Percentiles rank a stretch among this genome's conserved stretches.
Evolutionary conservation across 305 asterid genomes (phyloP).

Genomic region (Solanum hybrid): DNA sequence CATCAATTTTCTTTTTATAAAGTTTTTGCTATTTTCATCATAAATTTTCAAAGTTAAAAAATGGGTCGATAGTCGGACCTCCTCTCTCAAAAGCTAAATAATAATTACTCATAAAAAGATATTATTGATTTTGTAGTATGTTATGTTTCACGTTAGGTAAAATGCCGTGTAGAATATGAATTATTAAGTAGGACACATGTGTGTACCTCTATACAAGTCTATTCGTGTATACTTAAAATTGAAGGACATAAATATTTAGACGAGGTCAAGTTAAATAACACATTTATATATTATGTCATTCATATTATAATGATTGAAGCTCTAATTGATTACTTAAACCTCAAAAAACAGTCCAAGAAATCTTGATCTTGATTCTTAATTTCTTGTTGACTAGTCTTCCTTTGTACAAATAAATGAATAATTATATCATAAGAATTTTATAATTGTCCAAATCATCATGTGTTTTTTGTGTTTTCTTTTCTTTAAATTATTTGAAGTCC

Average conservation of each 20-base stretch:
- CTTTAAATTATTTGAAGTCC: not conserved
- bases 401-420: not conserved
- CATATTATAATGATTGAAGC: not conserved
- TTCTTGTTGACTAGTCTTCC: not conserved
- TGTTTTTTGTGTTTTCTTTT: not conserved
- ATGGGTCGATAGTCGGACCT: not conserved
- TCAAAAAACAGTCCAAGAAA: not conserved
- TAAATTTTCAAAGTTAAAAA: not conserved
- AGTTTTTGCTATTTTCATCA: not conserved
- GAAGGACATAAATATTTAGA: too few species aligned
- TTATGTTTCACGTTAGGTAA: too few species aligned
- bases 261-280: fast-evolving
- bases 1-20: not conserved
- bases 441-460: not conserved
- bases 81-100: not conserved
- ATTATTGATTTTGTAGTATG: too few species aligned
- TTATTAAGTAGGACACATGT: too few species aligned
- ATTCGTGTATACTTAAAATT: too few species aligned
- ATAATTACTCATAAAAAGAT: too few species aligned
- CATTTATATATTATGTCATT: not conserved
- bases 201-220: not conserved
- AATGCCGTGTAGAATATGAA: too few species aligned
- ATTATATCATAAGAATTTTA: not conserved
- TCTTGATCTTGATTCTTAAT: not conserved
- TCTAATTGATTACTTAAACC: not conserved